These are phyloP conservation scores for Syncephalis fuscata DNA, from an alignment of 371 early-diverging fungal species.

Conservation along the genomic window DNA sequence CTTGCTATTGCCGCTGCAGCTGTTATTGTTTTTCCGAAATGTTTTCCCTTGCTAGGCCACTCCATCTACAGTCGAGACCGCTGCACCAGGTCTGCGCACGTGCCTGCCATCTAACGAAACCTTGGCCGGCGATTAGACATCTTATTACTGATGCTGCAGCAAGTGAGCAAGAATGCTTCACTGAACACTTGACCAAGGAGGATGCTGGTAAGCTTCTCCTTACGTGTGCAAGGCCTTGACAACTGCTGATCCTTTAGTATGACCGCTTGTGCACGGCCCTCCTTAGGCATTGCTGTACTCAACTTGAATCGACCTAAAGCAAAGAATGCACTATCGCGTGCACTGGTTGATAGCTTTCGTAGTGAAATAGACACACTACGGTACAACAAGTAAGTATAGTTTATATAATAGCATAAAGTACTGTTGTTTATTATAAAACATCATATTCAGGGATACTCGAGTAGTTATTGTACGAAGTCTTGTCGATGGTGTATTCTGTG, in stretches of 20 bases:
- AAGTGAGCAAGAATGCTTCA: constrained; percentile 31
- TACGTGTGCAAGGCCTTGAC: not conserved
- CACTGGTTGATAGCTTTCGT: constrained; percentile 56
- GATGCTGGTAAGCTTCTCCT: constrained; percentile 21
- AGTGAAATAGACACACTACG: constrained; percentile 41
- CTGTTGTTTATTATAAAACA: not conserved
- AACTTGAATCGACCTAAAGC: constrained; percentile 74
- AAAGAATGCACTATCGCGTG: constrained; percentile 77
- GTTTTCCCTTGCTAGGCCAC: too few species aligned
- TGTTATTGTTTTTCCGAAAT: too few species aligned
- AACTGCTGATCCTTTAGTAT: too few species aligned
- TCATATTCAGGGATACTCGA: constrained; percentile 29
- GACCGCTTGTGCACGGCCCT: not conserved
- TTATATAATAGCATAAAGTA: not conserved
- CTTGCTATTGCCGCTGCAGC: too few species aligned
- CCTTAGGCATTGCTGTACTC: constrained; percentile 63
- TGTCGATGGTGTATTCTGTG: constrained; percentile 82
- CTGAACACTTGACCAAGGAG: constrained; percentile 34
- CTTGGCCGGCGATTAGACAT: too few species aligned
- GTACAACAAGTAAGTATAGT: constrained; percentile 5
- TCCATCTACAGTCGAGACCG: too few species aligned
- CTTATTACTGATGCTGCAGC: too few species aligned
- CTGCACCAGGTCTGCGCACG: too few species aligned
- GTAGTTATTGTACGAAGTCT: constrained; percentile 68
- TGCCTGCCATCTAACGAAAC: too few species aligned